These are phyloP conservation scores for Pythium guiyangense DNA, from an alignment of 352 stramenopile species.

Conservation along the genomic window DNA sequence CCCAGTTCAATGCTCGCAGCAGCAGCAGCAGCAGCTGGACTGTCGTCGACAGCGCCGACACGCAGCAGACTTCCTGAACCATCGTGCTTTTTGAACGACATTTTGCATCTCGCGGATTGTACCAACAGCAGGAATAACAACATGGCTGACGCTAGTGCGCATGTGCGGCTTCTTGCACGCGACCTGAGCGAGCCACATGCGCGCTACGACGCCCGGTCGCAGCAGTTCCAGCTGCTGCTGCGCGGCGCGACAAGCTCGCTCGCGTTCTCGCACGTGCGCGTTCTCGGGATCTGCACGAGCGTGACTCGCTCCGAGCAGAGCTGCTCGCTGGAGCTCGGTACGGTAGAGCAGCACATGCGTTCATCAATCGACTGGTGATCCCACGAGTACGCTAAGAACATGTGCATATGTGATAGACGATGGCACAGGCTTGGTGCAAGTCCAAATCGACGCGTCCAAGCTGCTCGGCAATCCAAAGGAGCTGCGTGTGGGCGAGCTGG, in stretches of 20 bases:
- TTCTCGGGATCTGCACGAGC: constrained; percentile 26
- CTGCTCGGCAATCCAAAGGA: constrained; percentile 6
- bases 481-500: constrained; percentile 26
- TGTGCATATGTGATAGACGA: constrained; percentile 22
- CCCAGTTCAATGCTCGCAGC: constrained; percentile 47
- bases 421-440: constrained; percentile 26
- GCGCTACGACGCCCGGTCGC: constrained; percentile 12
- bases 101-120: neutral
- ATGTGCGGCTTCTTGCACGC: constrained; percentile 24
- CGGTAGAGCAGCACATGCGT: neutral
- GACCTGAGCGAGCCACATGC: constrained; percentile 22
- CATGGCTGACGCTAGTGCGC: neutral
- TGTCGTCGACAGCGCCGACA: no score
- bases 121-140: neutral
- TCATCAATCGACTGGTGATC: neutral
- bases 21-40: neutral
- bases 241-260: neutral
- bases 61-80: no score
- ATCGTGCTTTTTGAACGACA: neutral
- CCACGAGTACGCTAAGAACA: neutral
- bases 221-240: constrained; percentile 19
- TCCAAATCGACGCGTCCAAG: constrained; percentile 14
- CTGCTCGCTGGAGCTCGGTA: constrained; percentile 28
- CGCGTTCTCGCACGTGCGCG: constrained; percentile 20
- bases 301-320: constrained; percentile 11